Evolutionary conservation across 805 yeast genomes (phyloP).

Genomic region (Vanderwaltozyma polyspora): DNA sequence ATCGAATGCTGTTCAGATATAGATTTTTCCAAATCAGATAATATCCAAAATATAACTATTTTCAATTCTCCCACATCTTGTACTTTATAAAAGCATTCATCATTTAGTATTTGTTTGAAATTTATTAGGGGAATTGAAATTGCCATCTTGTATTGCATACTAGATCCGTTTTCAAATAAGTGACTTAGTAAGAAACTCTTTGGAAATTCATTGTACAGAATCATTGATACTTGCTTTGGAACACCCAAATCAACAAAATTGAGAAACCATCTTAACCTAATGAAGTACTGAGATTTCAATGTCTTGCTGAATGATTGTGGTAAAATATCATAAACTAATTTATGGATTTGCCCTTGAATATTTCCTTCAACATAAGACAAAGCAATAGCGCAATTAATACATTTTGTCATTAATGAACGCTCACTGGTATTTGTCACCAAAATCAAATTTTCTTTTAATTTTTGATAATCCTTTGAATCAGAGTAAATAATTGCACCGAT

Average conservation of each 20-base stretch:
- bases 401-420: neutral
- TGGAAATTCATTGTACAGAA: constrained; percentile 2
- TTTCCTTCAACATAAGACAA: constrained; percentile 11
- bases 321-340: constrained; percentile 3
- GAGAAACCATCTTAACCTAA: constrained; percentile 7
- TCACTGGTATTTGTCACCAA: neutral
- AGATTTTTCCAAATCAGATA: constrained; percentile 12
- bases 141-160: constrained; percentile 9
- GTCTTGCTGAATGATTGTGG: constrained; percentile 5
- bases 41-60: constrained; percentile 11
- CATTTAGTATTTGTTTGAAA: constrained; percentile 6
- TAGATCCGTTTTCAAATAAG: constrained; percentile 1
- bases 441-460: neutral
- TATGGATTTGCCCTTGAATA: constrained; percentile 6
- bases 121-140: constrained; percentile 7
- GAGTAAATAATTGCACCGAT: constrained; percentile 14
- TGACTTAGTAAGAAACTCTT: neutral
- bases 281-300: constrained; percentile 1
- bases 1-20: constrained; percentile 4
- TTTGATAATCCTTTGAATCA: neutral
- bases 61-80: constrained; percentile 4
- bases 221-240: constrained; percentile 3
- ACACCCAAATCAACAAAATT: constrained; percentile 13
- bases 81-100: neutral
- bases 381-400: constrained; percentile 2